Evolutionary conservation across 495 filamentous ascomycete species (phyloP).

Genomic region (Xylaria sp.): DNA sequence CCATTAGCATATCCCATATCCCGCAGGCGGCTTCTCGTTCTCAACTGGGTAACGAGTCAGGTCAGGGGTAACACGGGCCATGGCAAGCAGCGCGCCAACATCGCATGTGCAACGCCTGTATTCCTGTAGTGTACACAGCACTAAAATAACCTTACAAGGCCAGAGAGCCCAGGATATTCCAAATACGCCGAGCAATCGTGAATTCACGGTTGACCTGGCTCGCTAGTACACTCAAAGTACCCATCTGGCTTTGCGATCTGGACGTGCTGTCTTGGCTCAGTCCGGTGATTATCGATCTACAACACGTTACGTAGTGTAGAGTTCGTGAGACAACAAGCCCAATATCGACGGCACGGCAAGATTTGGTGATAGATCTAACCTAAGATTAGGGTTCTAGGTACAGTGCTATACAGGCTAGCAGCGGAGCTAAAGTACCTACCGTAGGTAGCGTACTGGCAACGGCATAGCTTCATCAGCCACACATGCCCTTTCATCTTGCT

Average conservation of each 20-base stretch:
- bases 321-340: not conserved
- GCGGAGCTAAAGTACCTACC: not conserved
- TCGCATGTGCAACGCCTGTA: not conserved
- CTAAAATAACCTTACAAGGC: not conserved
- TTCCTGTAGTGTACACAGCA: conserved; percentile 8
- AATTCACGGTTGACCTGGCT: conserved; percentile 1
- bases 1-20: conserved; percentile 3
- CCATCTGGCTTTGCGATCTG: not conserved
- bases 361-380: not conserved
- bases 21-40: not conserved
- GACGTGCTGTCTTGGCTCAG: not conserved
- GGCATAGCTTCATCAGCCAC: conserved; percentile 28
- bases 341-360: not conserved
- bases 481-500: conserved; percentile 20
- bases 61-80: conserved; percentile 26
- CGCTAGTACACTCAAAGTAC: conserved; percentile 7
- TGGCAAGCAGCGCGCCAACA: conserved; percentile 1
- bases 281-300: not conserved
- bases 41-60: conserved; percentile 12
- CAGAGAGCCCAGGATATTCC: conserved; percentile 14
- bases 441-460: not conserved
- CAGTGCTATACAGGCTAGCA: too few species aligned
- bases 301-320: not conserved
- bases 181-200: conserved; percentile 15
- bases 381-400: too few species aligned